Evolutionary conservation across 2,329 filamentous ascomycete species (phyloP), one percentile per base, ranked within the genome.

Genomic region (Aspergillus piperis): DNA sequence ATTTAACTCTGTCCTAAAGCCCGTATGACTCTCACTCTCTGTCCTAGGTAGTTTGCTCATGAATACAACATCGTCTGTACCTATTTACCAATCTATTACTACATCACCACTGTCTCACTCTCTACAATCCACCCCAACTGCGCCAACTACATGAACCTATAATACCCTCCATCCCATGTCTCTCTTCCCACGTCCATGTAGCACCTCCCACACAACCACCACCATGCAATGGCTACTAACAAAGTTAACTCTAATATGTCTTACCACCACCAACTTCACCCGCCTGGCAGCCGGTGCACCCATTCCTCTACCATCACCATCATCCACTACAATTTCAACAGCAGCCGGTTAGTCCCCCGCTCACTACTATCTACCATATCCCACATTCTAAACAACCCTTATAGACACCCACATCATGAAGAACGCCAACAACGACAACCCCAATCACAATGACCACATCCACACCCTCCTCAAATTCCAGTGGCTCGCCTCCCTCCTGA

Each of bases 141-240:
- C 47, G 32, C 47, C 47, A 15, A 36, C 5, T 36, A 36, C 10
- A 30, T 11, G 8, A 30, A 30, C 10, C 10, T 36, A 36, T 21
- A 23, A 23, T 13, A 7, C n/a, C 8, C 15, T 15, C 23, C 15
- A 27, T 50, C 25, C 17, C 10, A 50, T 50, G 47, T 50, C 23
- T 50, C 19, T 3, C 23, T 8, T 32, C 8, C 10, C 15, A 13
- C 47, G 15, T 23, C 44, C 54, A 62, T 59, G 62, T 60, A 63
- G 54, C 38, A 25, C 15, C 32, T 57, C 60, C 54, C 41, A 60
- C 64, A 57, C 30, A 50, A 56, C 36, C 38, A 66, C 66, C 32
- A 36, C 36, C 41, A 66, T 66, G 63, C 64, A 57, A 54, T 62
- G 58, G 61, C 53, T 59, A 57, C 53, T 60, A 57, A 61, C 58